Base-by-base conservation (phyloP, 2,329 filamentous ascomycete species). In the Macrophomina phaseolina region DNA sequence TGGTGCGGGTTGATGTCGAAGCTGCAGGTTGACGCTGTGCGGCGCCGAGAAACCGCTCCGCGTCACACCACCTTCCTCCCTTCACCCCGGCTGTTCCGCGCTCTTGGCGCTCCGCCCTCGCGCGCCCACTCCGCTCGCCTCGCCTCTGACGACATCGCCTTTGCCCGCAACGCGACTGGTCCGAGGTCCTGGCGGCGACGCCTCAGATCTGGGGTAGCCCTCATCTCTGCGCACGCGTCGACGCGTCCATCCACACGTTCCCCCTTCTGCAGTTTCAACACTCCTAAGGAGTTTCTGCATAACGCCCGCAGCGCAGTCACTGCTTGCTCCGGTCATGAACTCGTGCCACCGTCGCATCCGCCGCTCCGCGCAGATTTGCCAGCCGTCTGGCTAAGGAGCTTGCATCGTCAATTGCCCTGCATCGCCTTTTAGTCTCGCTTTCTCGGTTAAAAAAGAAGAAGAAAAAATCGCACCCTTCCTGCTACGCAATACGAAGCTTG, bases 111-210 rank as follows among this genome's bases (percentile, higher is more conserved):
- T 40, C 40, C 40, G 18, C 40, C 38, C 56, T 42, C 38, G 14
- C 23, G 6, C 40, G 28, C 23, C 11, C 14, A 7, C 28, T 46
- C 56, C 56, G 38, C 53, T 45, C 53, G 38, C 36, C 45, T 53
- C 53, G 36, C 36, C 60, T 53, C 61, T 64, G 61, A 64, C 61
- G 61, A 42, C 61, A 64, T 64, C 61, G 61, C 23, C 18, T 62
- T 60, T 62, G 5, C 30, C n/a, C 58, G 58, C 58, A 18, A 49
- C 45, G 58, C 58, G 58, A 62, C 58, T 62, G 58, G 58, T 11
- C 45, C 16, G 58, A 51, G 18, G 40, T 40, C 38, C 62, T 42
- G 34, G 34, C 18, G 8, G 30, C 40, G 23, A 45, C 56, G 16
- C 40, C 30, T 48, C 8, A n/a, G 2, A 56, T 30, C 53, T 42